Evolutionary conservation across 2,329 filamentous ascomycete species (phyloP).

Genomic region (Diaporthe eres): DNA sequence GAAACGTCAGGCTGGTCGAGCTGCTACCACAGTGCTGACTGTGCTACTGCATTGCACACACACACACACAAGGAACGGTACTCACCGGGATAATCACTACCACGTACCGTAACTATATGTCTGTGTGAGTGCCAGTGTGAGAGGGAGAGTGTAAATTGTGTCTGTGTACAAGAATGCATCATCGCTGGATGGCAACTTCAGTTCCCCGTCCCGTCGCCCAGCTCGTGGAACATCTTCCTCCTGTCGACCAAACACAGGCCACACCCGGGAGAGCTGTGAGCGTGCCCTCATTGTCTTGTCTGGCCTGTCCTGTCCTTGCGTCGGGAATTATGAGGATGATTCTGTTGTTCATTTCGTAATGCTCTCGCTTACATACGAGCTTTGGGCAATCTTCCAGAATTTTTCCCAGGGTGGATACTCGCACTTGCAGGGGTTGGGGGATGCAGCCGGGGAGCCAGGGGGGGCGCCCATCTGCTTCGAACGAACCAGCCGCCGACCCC

Average conservation of each 20-base stretch:
- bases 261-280: background rate
- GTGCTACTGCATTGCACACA: too few relatives aligned
- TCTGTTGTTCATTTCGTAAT: slow-evolving; percentile 37
- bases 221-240: slow-evolving; percentile 18
- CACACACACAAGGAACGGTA: background rate
- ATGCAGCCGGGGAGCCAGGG: slow-evolving; percentile 30
- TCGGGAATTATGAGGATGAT: slow-evolving; percentile 9
- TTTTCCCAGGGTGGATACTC: slow-evolving; percentile 29
- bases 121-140: background rate
- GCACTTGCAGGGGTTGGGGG: slow-evolving; percentile 19
- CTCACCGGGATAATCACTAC: slow-evolving; percentile 7
- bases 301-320: slow-evolving; percentile 23
- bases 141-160: slow-evolving; percentile 1
- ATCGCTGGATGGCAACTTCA: slow-evolving; percentile 13
- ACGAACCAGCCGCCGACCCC: slow-evolving; percentile 21
- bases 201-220: background rate
- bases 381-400: slow-evolving; percentile 43
- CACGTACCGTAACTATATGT: background rate
- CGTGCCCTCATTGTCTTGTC: background rate
- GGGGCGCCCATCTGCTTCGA: slow-evolving; percentile 27
- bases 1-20: slow-evolving; percentile 32
- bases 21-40: slow-evolving; percentile 17
- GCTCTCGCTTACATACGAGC: slow-evolving; percentile 38
- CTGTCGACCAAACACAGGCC: background rate
- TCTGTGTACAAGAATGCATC: slow-evolving; percentile 26